These are phyloP conservation scores for Talaromyces amestolkiae DNA, from an alignment of 2,329 filamentous ascomycete genomes.

Conservation along the genomic window DNA sequence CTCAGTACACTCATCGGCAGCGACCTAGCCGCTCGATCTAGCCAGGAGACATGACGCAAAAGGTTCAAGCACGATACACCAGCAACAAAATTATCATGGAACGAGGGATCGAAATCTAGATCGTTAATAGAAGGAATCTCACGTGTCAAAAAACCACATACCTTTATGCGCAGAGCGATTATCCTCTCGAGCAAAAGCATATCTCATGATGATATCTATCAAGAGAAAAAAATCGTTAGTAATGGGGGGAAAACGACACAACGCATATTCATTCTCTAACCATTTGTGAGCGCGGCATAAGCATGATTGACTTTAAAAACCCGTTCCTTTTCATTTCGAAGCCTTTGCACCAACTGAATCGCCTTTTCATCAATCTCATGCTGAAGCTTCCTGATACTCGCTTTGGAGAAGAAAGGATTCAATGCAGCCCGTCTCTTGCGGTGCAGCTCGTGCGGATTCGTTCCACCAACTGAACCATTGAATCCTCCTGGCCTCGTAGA, in stretches of 20 bases:
- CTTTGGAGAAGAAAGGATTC: conserved; percentile 28
- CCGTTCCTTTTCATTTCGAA: background rate
- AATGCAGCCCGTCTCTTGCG: conserved; percentile 25
- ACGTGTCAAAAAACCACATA: background rate
- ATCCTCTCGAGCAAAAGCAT: conserved; percentile 1
- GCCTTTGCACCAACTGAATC: background rate
- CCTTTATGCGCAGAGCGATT: conserved; percentile 2
- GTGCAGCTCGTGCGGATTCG: conserved; percentile 25
- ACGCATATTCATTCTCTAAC: background rate
- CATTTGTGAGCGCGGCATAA: conserved; percentile 1
- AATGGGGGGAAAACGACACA: background rate
- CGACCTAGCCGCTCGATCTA: background rate
- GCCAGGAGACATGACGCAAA: background rate
- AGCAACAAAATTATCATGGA: background rate
- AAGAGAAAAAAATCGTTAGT: background rate
- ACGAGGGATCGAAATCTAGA: background rate
- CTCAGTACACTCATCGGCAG: background rate
- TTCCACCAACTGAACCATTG: conserved; percentile 22
- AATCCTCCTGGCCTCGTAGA: conserved; percentile 21
- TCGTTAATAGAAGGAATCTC: background rate
- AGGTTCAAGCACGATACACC: background rate
- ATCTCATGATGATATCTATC: background rate
- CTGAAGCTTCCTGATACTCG: background rate
- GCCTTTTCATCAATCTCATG: conserved; percentile 3
- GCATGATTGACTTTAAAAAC: background rate